A percentile compares a stretch with the other conserved stretches of the same genome.
Evolutionary conservation across 2,329 filamentous ascomycete genomes (phyloP).

Genomic region (Trichophyton schoenleinii): DNA sequence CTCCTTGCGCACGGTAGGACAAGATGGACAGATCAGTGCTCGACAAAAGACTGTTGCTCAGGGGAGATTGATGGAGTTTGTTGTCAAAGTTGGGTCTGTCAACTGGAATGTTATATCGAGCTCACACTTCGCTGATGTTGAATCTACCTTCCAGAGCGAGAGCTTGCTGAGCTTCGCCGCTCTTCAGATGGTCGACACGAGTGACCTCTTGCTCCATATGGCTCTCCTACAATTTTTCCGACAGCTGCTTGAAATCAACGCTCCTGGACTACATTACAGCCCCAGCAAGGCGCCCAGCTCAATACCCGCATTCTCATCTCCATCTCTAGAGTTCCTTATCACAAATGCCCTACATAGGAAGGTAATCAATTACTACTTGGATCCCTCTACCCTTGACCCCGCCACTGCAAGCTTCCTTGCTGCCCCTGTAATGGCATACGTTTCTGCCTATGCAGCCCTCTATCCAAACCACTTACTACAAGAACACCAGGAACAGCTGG

Average conservation of each 20-base stretch:
- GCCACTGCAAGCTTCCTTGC: slow-evolving; percentile 43
- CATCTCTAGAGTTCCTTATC: slow-evolving; percentile 42
- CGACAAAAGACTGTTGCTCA: slow-evolving; percentile 48
- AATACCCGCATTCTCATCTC: slow-evolving; percentile 27
- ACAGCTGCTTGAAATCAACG: slow-evolving; percentile 38
- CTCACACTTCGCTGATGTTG: slow-evolving; percentile 42
- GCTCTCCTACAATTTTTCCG: slow-evolving; percentile 46
- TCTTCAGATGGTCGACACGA: slow-evolving; percentile 43
- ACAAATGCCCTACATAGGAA: slow-evolving; percentile 39
- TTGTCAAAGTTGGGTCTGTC: slow-evolving; percentile 41
- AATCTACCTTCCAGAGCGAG: slow-evolving; percentile 29
- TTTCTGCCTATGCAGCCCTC: slow-evolving; percentile 42
- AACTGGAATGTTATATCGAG: slow-evolving; percentile 43
- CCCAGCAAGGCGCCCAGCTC: slow-evolving; percentile 22
- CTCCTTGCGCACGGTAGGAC: slow-evolving; percentile 30
- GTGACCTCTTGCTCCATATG: slow-evolving; percentile 49
- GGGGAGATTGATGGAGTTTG: slow-evolving; percentile 46
- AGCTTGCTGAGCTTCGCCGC: slow-evolving; percentile 45
- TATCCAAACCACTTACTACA: slow-evolving; percentile 46
- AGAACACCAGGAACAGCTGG: slow-evolving; percentile 27
- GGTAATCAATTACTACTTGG: slow-evolving; percentile 40
- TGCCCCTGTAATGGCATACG: slow-evolving; percentile 44
- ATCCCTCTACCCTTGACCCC: slow-evolving; percentile 38
- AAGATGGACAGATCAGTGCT: slow-evolving; percentile 32
- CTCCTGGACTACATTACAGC: slow-evolving; percentile 22